Base-by-base conservation (phyloP, 2,329 filamentous ascomycete genomes). In the Tolypocladium ovalisporum region DNA sequence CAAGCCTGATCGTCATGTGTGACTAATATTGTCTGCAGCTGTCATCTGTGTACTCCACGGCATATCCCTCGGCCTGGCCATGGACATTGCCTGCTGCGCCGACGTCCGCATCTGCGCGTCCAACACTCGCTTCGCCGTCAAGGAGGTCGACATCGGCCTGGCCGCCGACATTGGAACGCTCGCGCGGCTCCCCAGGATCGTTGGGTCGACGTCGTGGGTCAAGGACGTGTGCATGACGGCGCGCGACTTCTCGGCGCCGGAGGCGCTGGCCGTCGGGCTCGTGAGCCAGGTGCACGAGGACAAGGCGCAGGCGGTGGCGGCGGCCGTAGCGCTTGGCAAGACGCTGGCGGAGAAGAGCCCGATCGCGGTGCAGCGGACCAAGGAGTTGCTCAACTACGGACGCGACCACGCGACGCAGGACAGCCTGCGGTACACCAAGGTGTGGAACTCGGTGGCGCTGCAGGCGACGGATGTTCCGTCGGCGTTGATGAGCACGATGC, bases 381-480 rank as follows among this genome's bases (percentile, higher is more conserved):
- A 96, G 76, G 88, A 94, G 74, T 73, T 96, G 61, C 69, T 96
- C 67, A 91, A 94, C 71, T 90, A 87, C 67, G 88, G 86, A 37
- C 80, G 89, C 65, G 92, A 96, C 70, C 84, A 91, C 69, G 78
- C 80, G 2, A 83, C 96, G 34, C 82, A 81, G 52, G 90, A 96
- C 64, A 90, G 86, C 52, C 73, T 97, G 69, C 83, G 83, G 58
- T 97, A 96, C 71, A 96, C 92, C 4, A 80, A 83, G 13, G 80
- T 94, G 1, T 97, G 92, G 93, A 97, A 97, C 68, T 82, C 84
- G 64, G 88, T 85, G 2, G 88, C 89, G 67, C 68, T 96, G 64
- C 92, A 97, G 76, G 88, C 89, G 8, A 76, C 78, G 55, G 93
- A 97, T 76, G 80, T 96, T 49, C 75, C 83, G 67, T 76, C 80